Base-by-base conservation (phyloP, 2,329 filamentous ascomycete genomes). In the Exophiala sp. region DNA sequence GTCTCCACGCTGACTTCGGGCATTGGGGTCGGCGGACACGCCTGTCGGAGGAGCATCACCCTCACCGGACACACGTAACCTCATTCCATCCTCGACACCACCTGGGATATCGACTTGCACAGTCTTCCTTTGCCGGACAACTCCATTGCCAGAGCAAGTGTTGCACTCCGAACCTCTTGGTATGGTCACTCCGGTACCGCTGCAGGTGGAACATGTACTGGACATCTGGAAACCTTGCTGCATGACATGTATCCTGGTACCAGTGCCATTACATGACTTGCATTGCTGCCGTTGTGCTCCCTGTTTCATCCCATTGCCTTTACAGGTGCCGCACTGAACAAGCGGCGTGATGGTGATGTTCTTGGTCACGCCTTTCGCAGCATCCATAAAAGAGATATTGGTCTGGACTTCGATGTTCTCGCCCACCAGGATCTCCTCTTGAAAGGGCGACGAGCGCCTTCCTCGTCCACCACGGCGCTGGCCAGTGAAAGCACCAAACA, bases 81-180 rank as follows among this genome's bases (percentile, higher is more conserved):
- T 84, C 92, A 97, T 97, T 51, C 92, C 91, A 69, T 99, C 92
- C 69, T 97, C 94, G 32, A 99, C 91, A 60, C 94, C 94, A 18
- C 88, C 91, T 1, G 94, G 94, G 42, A 99, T 96, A 64, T 97
- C 91, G 40, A 99, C 82, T 24, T 82, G 87, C 46, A 99, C 85
- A 0, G 88, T 89, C 75, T 89, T 90, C 58, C 85, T 81, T 66
- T 96, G 89, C 63, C 90, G 81, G 34, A 90, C 82, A 12, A 95
- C 91, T 42, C 94, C 94, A 50, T 90, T 84, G 35, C 94, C 94
- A 55, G 78, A 75, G 70, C 94, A 99, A 0, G 83, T 81, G 54
- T 79, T 77, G 72, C 94, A 99, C 66, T 95, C 89, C 9, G 84
- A 86, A 41, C 90, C 90, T 63, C 81, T 83, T 2, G 94, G 91